These are phyloP conservation scores for Aspergillus egyptiacus DNA, from an alignment of 495 filamentous ascomycete genomes.

Conservation along the genomic window DNA sequence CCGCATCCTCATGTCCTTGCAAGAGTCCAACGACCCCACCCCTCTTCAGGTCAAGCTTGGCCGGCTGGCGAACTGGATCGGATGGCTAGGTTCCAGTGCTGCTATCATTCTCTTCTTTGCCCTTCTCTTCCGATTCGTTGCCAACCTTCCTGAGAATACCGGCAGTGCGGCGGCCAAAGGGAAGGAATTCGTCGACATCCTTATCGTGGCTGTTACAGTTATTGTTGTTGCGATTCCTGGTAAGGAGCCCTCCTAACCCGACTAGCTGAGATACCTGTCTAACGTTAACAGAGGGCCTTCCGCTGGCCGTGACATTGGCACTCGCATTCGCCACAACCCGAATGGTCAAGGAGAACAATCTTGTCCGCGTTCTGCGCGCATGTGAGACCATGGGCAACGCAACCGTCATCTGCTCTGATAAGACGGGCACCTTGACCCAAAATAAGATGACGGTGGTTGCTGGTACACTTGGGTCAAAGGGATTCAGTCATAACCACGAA, in stretches of 20 bases:
- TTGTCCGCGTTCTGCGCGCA: constrained; percentile 58
- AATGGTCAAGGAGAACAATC: constrained; percentile 65
- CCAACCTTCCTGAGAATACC: not conserved
- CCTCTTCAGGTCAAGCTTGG: constrained; percentile 61
- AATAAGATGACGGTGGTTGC: constrained; percentile 68
- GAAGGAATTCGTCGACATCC: constrained; percentile 58
- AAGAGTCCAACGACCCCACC: constrained; percentile 55
- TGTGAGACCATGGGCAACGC: constrained; percentile 72
- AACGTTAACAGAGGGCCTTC: constrained; percentile 50
- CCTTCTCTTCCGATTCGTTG: not conserved
- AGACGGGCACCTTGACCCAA: constrained; percentile 65
- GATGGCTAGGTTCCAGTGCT: constrained; percentile 38
- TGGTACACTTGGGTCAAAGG: constrained; percentile 51
- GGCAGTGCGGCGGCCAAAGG: constrained; percentile 54
- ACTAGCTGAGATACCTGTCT: constrained; percentile 3
- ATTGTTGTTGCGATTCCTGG: constrained; percentile 66
- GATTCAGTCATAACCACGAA: constrained; percentile 41
- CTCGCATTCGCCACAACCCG: constrained; percentile 63
- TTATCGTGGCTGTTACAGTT: constrained; percentile 65
- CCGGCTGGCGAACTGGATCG: constrained; percentile 59
- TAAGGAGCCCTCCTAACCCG: constrained; percentile 13
- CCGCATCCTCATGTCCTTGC: constrained; percentile 57
- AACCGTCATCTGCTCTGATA: constrained; percentile 64
- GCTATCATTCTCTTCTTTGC: constrained; percentile 1
- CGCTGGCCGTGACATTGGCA: constrained; percentile 62